Conservation (phyloP, 768 basidiomycete genomes). For the Scleroderma bovista region DNA sequence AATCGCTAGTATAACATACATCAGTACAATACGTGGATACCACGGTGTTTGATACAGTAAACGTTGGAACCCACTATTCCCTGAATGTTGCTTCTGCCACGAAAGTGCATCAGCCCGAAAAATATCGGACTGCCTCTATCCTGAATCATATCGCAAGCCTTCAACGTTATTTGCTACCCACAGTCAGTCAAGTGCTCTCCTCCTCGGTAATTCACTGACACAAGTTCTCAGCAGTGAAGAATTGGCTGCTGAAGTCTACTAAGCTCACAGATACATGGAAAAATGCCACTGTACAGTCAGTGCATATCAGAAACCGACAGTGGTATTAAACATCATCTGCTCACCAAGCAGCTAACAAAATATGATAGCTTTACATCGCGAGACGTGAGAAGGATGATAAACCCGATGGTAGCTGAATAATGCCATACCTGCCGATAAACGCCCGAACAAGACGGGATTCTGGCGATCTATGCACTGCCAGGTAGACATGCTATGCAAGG, state of each 20-base stretch:
- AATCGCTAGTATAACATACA: conserved; percentile 66
- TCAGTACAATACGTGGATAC: conserved; percentile 62
- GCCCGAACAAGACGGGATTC: neutral
- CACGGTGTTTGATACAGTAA: conserved; percentile 68
- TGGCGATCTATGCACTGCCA: conserved; percentile 15
- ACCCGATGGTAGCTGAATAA: conserved; percentile 48
- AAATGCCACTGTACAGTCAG: conserved; percentile 53
- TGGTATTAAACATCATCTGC: conserved; percentile 10
- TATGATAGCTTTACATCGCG: conserved; percentile 61
- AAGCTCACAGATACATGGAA: conserved; percentile 64
- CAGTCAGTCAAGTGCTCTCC: conserved; percentile 9
- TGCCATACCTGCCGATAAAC: neutral
- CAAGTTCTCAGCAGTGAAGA: conserved; percentile 16
- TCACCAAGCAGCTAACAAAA: conserved; percentile 65
- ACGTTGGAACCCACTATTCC: conserved; percentile 73
- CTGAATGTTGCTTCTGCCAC: conserved; percentile 66
- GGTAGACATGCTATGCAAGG: conserved; percentile 19
- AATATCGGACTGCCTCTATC: neutral
- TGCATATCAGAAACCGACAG: neutral
- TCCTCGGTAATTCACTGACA: conserved; percentile 32
- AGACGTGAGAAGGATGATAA: conserved; percentile 64
- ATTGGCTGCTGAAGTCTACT: neutral
- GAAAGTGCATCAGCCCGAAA: neutral
- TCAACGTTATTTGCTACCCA: conserved; percentile 70
- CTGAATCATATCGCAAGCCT: conserved; percentile 58